Percentiles rank a stretch among this genome's conserved stretches.
Conservation (phyloP, 2,329 filamentous ascomycete genomes). For the Talaromyces sp. region DNA sequence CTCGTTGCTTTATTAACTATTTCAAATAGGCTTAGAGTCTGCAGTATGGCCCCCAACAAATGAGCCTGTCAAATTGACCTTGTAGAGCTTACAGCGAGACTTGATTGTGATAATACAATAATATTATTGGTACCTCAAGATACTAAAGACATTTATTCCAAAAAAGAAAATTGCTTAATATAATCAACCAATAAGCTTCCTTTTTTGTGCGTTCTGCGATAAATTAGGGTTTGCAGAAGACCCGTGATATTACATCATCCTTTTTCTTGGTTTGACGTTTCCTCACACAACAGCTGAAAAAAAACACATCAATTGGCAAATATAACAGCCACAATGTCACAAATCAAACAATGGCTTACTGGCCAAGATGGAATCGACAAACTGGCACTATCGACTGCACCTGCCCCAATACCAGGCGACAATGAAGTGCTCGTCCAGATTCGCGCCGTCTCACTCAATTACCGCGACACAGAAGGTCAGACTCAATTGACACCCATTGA, state of each 20-base stretch:
- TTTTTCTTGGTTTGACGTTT: neutral
- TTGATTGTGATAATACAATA: too few species aligned
- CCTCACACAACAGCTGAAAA: neutral
- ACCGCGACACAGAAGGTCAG: slow-evolving; percentile 25
- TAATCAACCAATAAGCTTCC: too few species aligned
- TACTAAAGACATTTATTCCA: too few species aligned
- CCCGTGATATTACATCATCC: neutral
- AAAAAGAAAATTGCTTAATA: too few species aligned
- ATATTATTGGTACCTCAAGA: too few species aligned
- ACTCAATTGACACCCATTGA: neutral
- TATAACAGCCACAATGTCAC: slow-evolving; percentile 4
- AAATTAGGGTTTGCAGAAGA: neutral
- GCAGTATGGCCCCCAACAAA: too few species aligned
- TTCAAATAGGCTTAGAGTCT: too few species aligned
- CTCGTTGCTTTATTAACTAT: too few species aligned
- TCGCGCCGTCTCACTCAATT: slow-evolving; percentile 50
- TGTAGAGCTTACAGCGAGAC: too few species aligned
- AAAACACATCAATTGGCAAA: neutral
- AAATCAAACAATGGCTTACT: slow-evolving; percentile 49
- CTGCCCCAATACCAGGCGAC: slow-evolving; percentile 44
- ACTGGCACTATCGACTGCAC: slow-evolving; percentile 39
- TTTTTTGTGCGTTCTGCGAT: too few species aligned
- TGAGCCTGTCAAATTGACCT: too few species aligned
- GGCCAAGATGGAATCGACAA: slow-evolving; percentile 53
- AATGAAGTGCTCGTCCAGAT: slow-evolving; percentile 52